These are phyloP conservation scores for Hippophae rhamnoides DNA, from an alignment of 306 rosid species.

Conservation along the genomic window DNA sequence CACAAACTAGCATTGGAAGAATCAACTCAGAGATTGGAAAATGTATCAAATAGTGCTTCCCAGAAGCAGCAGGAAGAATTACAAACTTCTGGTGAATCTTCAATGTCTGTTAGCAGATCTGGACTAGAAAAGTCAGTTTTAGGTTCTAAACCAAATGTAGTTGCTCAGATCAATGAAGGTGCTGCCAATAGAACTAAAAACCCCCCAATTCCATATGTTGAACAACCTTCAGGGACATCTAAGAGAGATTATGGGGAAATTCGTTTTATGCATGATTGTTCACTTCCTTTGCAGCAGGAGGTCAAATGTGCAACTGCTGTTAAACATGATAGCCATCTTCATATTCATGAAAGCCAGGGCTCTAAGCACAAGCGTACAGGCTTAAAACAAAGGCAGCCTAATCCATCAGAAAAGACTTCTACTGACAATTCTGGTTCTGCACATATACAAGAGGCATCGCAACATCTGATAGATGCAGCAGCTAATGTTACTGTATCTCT, in stretches of 20 bases:
- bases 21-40: slow-evolving; percentile 33
- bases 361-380: slow-evolving; percentile 52
- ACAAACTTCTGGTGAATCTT: slow-evolving; percentile 27
- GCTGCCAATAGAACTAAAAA: slow-evolving; percentile 24
- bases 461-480: slow-evolving; percentile 27
- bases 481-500: slow-evolving; percentile 22
- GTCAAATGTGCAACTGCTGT: slow-evolving; percentile 28
- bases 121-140: slow-evolving; percentile 21
- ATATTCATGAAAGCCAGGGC: slow-evolving; percentile 36
- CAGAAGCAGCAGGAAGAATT: slow-evolving; percentile 45
- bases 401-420: slow-evolving; percentile 28
- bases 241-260: slow-evolving; percentile 30
- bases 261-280: slow-evolving; percentile 24
- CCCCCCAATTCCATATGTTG: slow-evolving; percentile 24
- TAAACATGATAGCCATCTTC: slow-evolving; percentile 24
- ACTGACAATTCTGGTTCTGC: slow-evolving; percentile 35
- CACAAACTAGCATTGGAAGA: slow-evolving; percentile 40
- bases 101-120: slow-evolving; percentile 21
- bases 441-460: slow-evolving; percentile 20
- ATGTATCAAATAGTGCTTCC: slow-evolving; percentile 28
- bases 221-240: slow-evolving; percentile 24
- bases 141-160: slow-evolving; percentile 23
- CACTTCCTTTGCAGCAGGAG: slow-evolving; percentile 40
- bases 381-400: slow-evolving; percentile 54
- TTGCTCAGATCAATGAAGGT: slow-evolving; percentile 28